A percentile compares a stretch with the other conserved stretches of the same genome.
phyloP scores from a whole-genome alignment of 208 protist genomes.

The Porcisia deanei region DNA sequence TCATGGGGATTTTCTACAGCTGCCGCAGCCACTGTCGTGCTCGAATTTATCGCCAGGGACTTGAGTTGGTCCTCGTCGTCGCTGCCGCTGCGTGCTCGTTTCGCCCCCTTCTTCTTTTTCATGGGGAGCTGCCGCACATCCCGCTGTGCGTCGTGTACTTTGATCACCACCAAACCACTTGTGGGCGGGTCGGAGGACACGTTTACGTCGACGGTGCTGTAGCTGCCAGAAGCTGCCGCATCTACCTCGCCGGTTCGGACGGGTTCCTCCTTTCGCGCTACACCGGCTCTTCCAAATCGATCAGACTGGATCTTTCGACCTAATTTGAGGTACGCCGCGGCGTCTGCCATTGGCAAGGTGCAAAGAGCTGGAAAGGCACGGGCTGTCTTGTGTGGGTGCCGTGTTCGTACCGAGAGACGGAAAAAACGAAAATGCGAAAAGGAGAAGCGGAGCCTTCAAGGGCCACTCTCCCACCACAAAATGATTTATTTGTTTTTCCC shows the following conservation, averaged over 20 bases:
- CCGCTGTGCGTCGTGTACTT: conserved; percentile 10
- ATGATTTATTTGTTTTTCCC: no score
- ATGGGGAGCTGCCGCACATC: conserved; percentile 24
- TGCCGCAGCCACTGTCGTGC: not conserved
- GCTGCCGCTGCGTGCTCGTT: conserved; percentile 20
- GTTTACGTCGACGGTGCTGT: not conserved
- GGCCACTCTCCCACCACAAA: no score
- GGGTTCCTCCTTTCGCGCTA: conserved; percentile 15
- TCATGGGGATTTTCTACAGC: not conserved
- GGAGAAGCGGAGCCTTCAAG: no score
- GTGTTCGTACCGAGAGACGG: not conserved
- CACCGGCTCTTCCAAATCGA: conserved; percentile 20
- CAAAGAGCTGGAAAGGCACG: not conserved
- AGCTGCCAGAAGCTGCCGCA: not conserved
- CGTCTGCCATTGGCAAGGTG: conserved; percentile 7
- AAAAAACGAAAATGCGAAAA: no score
- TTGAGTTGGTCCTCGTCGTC: not conserved
- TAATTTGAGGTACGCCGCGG: conserved; percentile 17
- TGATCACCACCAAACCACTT: conserved; percentile 16
- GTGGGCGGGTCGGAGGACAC: not conserved
- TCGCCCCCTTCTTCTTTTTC: conserved; percentile 19
- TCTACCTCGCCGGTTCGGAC: not conserved
- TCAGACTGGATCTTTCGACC: conserved; percentile 17
- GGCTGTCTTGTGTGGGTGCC: not conserved
- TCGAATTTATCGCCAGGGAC: not conserved